Percentiles rank a stretch among this genome's conserved stretches.
Conservation (phyloP, 331 rosid species). For the Ulmus americana region DNA sequence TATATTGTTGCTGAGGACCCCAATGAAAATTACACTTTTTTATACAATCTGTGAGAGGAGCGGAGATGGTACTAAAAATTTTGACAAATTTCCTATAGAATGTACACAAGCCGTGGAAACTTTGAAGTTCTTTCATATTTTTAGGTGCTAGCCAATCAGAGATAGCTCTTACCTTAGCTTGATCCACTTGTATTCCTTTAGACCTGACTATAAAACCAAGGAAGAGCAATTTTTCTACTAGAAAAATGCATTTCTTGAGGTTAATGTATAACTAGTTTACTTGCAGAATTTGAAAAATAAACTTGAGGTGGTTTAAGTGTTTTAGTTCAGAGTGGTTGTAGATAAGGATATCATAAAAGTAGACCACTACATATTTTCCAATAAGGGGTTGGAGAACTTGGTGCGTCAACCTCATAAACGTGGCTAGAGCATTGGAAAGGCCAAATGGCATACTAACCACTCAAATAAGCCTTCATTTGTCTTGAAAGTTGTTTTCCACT, state of each 20-base stretch:
- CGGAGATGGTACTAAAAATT: neutral
- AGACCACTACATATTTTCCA: too few species aligned
- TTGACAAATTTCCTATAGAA: neutral
- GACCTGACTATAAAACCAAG: neutral
- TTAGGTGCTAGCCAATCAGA: neutral
- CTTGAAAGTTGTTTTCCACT: too few species aligned
- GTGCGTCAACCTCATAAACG: too few species aligned
- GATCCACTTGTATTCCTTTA: neutral
- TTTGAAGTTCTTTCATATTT: neutral
- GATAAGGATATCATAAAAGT: too few species aligned
- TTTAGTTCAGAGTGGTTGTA: too few species aligned
- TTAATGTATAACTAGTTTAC: neutral
- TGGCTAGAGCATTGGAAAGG: too few species aligned
- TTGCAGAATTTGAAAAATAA: too few species aligned
- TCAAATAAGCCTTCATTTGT: too few species aligned
- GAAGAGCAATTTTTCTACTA: neutral
- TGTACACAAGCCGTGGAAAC: neutral
- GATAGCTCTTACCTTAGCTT: neutral
- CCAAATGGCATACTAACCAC: too few species aligned
- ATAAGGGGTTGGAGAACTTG: too few species aligned
- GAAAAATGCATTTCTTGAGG: conserved; percentile 2
- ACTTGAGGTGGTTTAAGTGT: too few species aligned
- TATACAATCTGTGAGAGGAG: neutral
- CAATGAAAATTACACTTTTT: neutral
- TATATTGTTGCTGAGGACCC: neutral